Evolutionary conservation across 2,329 filamentous ascomycete genomes (phyloP).

Genomic region (Aureobasidium lini): DNA sequence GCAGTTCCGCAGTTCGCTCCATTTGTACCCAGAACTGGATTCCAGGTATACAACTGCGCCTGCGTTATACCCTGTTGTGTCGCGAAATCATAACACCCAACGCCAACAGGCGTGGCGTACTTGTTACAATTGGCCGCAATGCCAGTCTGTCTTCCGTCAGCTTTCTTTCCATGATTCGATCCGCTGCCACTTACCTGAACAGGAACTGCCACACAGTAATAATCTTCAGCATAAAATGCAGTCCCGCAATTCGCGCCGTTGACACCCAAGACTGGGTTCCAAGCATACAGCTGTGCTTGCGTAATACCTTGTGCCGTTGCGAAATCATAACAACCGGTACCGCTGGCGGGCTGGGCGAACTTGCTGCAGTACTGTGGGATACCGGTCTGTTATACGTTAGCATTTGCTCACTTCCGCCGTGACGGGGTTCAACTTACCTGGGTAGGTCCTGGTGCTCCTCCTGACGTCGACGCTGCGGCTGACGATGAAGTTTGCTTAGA

Average conservation of each 20-base stretch:
- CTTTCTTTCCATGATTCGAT: background rate
- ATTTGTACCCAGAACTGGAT: constrained; percentile 16
- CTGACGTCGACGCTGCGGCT: too few relatives aligned
- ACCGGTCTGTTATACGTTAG: background rate
- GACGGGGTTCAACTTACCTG: too few relatives aligned
- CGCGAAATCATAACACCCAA: background rate
- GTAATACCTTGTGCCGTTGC: background rate
- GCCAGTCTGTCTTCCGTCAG: too few relatives aligned
- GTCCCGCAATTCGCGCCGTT: background rate
- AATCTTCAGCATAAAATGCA: background rate
- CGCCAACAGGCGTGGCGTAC: background rate
- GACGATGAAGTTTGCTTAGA: too few relatives aligned
- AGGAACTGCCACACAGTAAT: background rate
- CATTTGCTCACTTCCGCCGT: too few relatives aligned
- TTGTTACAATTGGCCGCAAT: background rate
- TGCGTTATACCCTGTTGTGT: background rate
- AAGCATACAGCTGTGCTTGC: background rate
- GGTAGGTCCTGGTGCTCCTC: too few relatives aligned
- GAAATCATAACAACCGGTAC: background rate
- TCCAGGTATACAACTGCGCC: constrained; percentile 17
- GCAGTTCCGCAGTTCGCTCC: constrained; percentile 16
- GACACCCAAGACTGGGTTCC: background rate
- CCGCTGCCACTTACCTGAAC: too few relatives aligned
- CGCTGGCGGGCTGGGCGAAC: background rate
- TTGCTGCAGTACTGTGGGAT: background rate